These are phyloP conservation scores for Backusella liffmaniae DNA, from an alignment of 192 early-diverging fungal species.

Conservation along the genomic window DNA sequence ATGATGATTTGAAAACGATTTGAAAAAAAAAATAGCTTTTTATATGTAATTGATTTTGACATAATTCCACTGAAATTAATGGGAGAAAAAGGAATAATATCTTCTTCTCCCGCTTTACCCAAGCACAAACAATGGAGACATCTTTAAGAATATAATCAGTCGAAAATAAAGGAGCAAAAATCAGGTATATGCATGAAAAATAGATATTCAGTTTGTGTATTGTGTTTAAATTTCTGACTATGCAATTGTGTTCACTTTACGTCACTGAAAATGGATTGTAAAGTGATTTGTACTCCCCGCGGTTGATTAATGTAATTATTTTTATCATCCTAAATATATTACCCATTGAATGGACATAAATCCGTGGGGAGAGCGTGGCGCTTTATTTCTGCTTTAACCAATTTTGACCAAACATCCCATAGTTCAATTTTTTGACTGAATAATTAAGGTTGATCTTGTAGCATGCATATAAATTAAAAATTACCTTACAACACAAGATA, in stretches of 20 bases:
- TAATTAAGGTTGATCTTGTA: neutral
- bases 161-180: neutral
- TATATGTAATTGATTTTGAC: neutral
- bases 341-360: neutral
- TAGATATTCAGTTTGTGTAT: neutral
- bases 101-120: neutral
- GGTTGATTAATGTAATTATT: conserved; percentile 9
- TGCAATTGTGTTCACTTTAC: neutral
- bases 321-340: neutral
- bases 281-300: neutral
- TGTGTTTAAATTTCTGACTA: neutral
- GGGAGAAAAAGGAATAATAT: neutral
- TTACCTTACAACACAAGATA: neutral
- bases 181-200: neutral
- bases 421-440: neutral
- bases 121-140: neutral
- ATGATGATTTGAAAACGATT: neutral
- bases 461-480: neutral
- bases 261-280: neutral
- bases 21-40: neutral
- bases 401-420: neutral
- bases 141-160: neutral
- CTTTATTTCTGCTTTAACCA: neutral
- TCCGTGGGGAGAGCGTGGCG: neutral
- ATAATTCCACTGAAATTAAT: neutral